Evolutionary conservation across 345 rosid species (phyloP), one percentile per base, ranked within the genome.

Genomic region (Litchi chinensis): DNA sequence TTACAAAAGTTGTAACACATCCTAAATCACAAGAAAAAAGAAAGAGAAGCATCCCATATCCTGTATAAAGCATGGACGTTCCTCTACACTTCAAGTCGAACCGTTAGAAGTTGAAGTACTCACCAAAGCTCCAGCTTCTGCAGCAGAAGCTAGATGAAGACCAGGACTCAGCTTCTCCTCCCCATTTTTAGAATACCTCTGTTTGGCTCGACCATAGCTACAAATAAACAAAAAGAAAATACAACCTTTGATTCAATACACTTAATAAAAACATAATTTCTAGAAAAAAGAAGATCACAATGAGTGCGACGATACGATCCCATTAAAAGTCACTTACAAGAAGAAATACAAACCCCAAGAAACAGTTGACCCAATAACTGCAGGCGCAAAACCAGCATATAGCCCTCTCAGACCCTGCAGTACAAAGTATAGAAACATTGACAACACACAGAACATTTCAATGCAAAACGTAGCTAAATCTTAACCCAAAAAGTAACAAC

Each of bases 101-200:
- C 24, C 40, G 59, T 73, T 40, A 71, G 26, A 85, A 77, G 65
- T 60, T 78, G 62, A 79, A 67, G 71, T 57, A 81, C 93, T 87
- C 62, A 95, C 99, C 93, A 95, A 83, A 82, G 85, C 94, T 78
- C 99, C 97, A 56, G 98, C 97, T 89, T 95, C 98, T 66, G 99
- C 98, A 75, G 99, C 97, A 79, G 97, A 90, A 83, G 92, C 93
- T 73, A 95, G 95, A 86, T 95, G 98, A 81, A 91, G 92, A 74
- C 86, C 82, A 54, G 98, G 89, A 65, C 89, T 90, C 75, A 92
- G 85, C 77, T 81, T 90, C 74, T 82, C 89, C 37, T 90, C 91
- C 82, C 89, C 87, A 79, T 73, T 85, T 82, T 70, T 83, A 67
- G 90, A 88, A 76, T 95, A 93, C 85, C 98, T 90, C 75, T 91